phyloP scores from a whole-genome alignment of 805 yeast species.

The Candida railenensis region DNA sequence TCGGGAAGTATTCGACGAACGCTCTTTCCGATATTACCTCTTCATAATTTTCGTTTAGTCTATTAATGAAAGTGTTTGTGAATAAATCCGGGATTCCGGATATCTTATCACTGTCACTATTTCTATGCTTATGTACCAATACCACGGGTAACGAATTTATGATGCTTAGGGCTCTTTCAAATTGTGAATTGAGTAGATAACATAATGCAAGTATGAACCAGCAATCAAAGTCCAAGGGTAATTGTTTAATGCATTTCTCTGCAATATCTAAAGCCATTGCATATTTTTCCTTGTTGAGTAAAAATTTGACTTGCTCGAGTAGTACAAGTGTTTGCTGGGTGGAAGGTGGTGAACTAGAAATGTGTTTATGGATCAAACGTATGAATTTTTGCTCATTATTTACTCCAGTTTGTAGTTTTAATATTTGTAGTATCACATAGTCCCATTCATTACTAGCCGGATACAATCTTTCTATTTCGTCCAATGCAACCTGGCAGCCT shows the following conservation, averaged over 20 bases:
- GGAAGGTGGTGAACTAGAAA: constrained; percentile 4
- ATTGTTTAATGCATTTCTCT: constrained; percentile 54
- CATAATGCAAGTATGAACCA: constrained; percentile 68
- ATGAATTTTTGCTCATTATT: constrained; percentile 23
- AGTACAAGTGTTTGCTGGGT: constrained; percentile 60
- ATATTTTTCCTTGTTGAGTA: constrained; percentile 52
- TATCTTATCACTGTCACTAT: constrained; percentile 15
- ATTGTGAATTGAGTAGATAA: constrained; percentile 56
- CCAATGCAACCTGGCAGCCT: constrained; percentile 31
- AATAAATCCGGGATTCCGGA: constrained; percentile 27
- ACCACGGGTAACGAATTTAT: constrained; percentile 73
- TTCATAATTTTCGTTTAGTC: constrained; percentile 13
- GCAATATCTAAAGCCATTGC: constrained; percentile 62
- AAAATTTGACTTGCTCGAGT: constrained; percentile 61
- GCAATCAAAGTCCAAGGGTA: constrained; percentile 74
- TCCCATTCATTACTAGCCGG: constrained; percentile 19
- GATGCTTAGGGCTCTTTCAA: constrained; percentile 58
- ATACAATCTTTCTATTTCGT: constrained; percentile 22
- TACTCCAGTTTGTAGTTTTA: constrained; percentile 20
- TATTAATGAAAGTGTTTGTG: constrained; percentile 17
- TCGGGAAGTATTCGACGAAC: constrained; percentile 27
- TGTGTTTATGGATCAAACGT: constrained; percentile 19
- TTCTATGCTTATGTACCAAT: constrained; percentile 38
- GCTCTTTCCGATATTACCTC: constrained; percentile 29
- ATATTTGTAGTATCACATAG: constrained; percentile 20